Base-by-base conservation (phyloP, 2,329 filamentous ascomycete species). In the Chalaropsis thielavioides region DNA sequence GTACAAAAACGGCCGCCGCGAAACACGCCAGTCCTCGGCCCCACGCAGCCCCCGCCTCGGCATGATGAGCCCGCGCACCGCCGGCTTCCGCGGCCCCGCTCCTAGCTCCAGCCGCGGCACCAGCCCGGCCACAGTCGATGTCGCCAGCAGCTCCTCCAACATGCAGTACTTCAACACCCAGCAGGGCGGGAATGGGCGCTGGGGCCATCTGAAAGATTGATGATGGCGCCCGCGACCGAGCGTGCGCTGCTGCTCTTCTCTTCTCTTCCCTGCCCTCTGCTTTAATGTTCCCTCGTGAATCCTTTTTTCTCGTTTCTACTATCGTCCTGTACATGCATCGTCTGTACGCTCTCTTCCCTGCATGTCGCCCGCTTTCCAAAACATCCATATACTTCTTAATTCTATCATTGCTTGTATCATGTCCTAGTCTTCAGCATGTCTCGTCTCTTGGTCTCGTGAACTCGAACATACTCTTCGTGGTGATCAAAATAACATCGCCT, bases 1-100 rank as follows among this genome's bases (percentile, higher is more conserved):
- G 49, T 70, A 79, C 49, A 79, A 77, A 69, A 81, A 76, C 67
- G 77, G 76, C 19, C 77, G 82, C 5, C 75, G 82, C 58, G 81
- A 83, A 71, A 84, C 82, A 2, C 74, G 82, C 43, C 78, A 80
- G 69, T 76, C 74, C 63, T 84, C 81, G 68, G 81, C 83, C 24
- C 82, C 82, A 61, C 79, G 80, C 24, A 84, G 81, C 70, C 82
- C 82, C n/a, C 76, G 80, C 6, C 74, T 79, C 68, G 75, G 77
- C 40, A 74, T 82, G 63, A 79, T 82, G 74, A 83, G 81, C 67
- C 81, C 81, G 1, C 72, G 76, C 1, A 74, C 72, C 49, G 71
- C 70, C 15, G 70, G 68, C 41, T 64, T 61, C 62, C 41, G 66
- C 46, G 58, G 44, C 35, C 44, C 40, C 31, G 44, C 43, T 4